phyloP scores from a whole-genome alignment of 768 basidiomycete genomes.

The Tylopilus intermedius region DNA sequence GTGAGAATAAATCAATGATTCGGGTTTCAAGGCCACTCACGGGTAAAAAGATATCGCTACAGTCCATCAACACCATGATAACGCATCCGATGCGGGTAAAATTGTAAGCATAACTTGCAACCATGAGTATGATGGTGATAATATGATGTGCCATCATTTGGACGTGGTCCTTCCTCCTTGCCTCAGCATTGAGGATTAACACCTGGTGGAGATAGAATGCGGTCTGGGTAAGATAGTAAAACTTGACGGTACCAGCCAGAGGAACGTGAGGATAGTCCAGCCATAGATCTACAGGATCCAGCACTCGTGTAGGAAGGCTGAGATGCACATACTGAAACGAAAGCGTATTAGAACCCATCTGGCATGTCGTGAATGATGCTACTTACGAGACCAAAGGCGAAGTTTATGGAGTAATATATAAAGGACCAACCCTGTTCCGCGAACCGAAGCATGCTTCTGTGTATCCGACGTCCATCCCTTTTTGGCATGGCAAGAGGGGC shows the following conservation, averaged over 20 bases:
- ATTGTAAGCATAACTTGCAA: slow-evolving; percentile 72
- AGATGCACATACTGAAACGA: slow-evolving; percentile 68
- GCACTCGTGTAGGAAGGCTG: slow-evolving; percentile 59
- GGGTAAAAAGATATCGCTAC: slow-evolving; percentile 87
- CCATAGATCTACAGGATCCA: slow-evolving; percentile 70
- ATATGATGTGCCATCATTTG: slow-evolving; percentile 98
- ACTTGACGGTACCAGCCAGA: slow-evolving; percentile 76
- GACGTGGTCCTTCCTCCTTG: slow-evolving; percentile 82
- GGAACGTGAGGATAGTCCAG: slow-evolving; percentile 76
- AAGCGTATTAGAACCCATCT: slow-evolving; percentile 6
- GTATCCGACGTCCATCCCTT: slow-evolving; percentile 56
- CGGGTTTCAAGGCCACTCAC: slow-evolving; percentile 43
- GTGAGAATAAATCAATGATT: not conserved
- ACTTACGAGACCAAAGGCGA: slow-evolving; percentile 78
- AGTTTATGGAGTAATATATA: slow-evolving; percentile 74
- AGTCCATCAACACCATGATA: slow-evolving; percentile 91
- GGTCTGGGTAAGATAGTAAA: slow-evolving; percentile 82
- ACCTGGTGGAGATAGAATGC: slow-evolving; percentile 92
- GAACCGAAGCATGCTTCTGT: slow-evolving; percentile 76
- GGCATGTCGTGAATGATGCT: slow-evolving; percentile 11
- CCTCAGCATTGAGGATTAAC: slow-evolving; percentile 89
- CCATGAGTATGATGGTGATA: slow-evolving; percentile 78
- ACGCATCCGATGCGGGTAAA: slow-evolving; percentile 86
- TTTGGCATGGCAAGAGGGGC: slow-evolving; percentile 20
- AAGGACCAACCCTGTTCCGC: slow-evolving; percentile 94